Percentiles rank a stretch among this genome's conserved stretches.
phyloP scores from a whole-genome alignment of 129 eudicot species.

The Flaveria sonorensis region DNA sequence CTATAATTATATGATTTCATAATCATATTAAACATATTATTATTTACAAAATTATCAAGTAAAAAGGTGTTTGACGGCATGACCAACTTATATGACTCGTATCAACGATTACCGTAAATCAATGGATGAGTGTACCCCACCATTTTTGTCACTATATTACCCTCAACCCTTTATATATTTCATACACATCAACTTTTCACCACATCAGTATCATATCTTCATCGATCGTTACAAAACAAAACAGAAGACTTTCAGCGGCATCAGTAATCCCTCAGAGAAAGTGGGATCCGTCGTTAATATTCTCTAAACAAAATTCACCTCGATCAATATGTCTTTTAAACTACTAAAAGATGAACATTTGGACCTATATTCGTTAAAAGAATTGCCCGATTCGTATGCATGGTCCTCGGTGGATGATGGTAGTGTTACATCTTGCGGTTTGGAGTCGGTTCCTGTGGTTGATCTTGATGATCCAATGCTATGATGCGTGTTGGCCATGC shows the following conservation, averaged over 20 bases:
- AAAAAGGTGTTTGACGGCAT: not conserved
- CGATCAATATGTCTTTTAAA: slow-evolving; percentile 44
- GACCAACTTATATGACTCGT: not conserved
- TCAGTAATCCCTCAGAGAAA: too few species aligned
- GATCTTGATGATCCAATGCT: slow-evolving; percentile 53
- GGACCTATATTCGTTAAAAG: slow-evolving; percentile 64
- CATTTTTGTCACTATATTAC: slow-evolving; percentile 27
- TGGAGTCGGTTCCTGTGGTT: slow-evolving; percentile 53
- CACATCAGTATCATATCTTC: not conserved
- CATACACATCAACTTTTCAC: slow-evolving; percentile 20
- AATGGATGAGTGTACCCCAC: slow-evolving; percentile 17
- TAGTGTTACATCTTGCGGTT: not conserved
- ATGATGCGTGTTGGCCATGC: slow-evolving; percentile 60
- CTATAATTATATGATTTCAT: too few species aligned
- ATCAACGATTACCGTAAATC: not conserved
- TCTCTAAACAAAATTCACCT: not conserved
- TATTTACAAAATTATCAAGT: not conserved
- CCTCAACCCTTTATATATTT: slow-evolving; percentile 41
- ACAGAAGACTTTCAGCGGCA: too few species aligned
- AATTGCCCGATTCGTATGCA: slow-evolving; percentile 80
- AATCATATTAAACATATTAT: not conserved
- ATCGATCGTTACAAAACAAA: too few species aligned
- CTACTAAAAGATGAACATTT: slow-evolving; percentile 32
- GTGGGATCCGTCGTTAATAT: too few species aligned
- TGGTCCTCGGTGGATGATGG: slow-evolving; percentile 45